A percentile compares a stretch with the other conserved stretches of the same genome.
Conservation (phyloP, 2,329 filamentous ascomycete genomes). For the Fusarium keratoplasticum region DNA sequence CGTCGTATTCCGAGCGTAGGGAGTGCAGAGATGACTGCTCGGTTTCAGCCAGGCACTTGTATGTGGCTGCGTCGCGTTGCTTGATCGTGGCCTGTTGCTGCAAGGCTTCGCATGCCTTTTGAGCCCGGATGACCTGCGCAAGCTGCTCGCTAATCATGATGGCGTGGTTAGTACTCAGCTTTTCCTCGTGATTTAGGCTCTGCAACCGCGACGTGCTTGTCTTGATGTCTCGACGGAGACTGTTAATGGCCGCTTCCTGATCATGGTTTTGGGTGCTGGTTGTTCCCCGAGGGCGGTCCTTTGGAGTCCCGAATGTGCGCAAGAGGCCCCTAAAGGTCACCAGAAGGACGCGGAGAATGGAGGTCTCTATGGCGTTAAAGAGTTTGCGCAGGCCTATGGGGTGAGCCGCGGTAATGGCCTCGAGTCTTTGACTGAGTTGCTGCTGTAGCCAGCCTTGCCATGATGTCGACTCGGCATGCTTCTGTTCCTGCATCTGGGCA, state of each 20-base stretch:
- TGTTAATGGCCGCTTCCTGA: background rate
- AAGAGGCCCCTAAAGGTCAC: background rate
- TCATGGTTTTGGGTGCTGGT: background rate
- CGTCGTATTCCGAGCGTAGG: background rate
- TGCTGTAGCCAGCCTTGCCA: conserved; percentile 4
- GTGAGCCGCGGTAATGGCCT: background rate
- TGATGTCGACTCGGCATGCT: background rate
- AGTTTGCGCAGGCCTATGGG: background rate
- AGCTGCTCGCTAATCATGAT: background rate
- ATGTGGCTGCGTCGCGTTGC: background rate
- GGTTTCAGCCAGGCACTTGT: background rate
- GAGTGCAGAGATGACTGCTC: conserved; percentile 9
- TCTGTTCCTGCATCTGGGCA: conserved; percentile 1
- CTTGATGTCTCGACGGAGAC: conserved; percentile 10
- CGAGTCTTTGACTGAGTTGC: conserved; percentile 1
- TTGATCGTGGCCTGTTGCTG: conserved; percentile 14
- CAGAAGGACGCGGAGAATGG: background rate
- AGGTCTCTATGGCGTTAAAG: background rate
- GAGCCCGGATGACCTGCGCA: background rate
- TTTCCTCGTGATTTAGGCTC: background rate
- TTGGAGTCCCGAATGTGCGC: background rate
- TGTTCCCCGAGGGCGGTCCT: background rate
- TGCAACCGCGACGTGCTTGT: background rate
- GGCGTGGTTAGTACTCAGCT: background rate
- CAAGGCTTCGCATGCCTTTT: background rate